Percentiles rank a stretch among this genome's conserved stretches.
phyloP scores from a whole-genome alignment of 2,329 filamentous ascomycete species.

The Cytospora paraplurivora region DNA sequence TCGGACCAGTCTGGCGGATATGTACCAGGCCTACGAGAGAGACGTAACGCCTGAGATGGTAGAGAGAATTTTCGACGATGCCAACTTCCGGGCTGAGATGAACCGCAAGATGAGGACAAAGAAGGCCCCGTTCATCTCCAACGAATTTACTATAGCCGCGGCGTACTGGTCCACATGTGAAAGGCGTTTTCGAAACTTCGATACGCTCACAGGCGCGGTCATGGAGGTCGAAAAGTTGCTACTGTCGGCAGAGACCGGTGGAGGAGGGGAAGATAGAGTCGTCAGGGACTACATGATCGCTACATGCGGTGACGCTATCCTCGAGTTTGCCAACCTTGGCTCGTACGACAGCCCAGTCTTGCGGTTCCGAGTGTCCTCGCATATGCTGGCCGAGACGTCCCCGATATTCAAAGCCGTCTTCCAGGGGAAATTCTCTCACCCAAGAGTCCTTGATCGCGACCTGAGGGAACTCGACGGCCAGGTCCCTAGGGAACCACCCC shows the following conservation, averaged over 20 bases:
- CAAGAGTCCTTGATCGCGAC: slow-evolving; percentile 29
- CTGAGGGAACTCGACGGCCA: slow-evolving; percentile 41
- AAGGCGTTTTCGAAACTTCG: slow-evolving; percentile 51
- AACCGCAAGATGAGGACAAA: slow-evolving; percentile 34
- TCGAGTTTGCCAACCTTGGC: slow-evolving; percentile 53
- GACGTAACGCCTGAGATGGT: slow-evolving; percentile 47
- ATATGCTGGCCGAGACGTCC: slow-evolving; percentile 53
- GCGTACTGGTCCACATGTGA: slow-evolving; percentile 47
- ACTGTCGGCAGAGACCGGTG: slow-evolving; percentile 44
- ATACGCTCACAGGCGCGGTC: slow-evolving; percentile 47
- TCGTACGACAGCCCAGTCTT: slow-evolving; percentile 43
- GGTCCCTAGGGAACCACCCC: slow-evolving; percentile 40
- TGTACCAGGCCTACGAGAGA: slow-evolving; percentile 49
- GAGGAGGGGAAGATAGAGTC: slow-evolving; percentile 40
- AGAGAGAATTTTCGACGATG: slow-evolving; percentile 46
- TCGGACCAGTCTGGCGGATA: slow-evolving; percentile 45
- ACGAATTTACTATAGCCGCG: slow-evolving; percentile 25
- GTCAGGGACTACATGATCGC: slow-evolving; percentile 49
- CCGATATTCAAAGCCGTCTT: slow-evolving; percentile 56
- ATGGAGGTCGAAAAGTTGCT: slow-evolving; percentile 44
- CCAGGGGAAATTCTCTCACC: slow-evolving; percentile 23
- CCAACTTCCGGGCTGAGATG: slow-evolving; percentile 44
- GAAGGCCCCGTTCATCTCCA: neutral
- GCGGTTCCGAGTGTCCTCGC: slow-evolving; percentile 55
- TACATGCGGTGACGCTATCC: slow-evolving; percentile 50